A percentile compares a stretch with the other conserved stretches of the same genome.
phyloP scores from a whole-genome alignment of 805 yeast genomes.

The Kazachstania psychrophila region DNA sequence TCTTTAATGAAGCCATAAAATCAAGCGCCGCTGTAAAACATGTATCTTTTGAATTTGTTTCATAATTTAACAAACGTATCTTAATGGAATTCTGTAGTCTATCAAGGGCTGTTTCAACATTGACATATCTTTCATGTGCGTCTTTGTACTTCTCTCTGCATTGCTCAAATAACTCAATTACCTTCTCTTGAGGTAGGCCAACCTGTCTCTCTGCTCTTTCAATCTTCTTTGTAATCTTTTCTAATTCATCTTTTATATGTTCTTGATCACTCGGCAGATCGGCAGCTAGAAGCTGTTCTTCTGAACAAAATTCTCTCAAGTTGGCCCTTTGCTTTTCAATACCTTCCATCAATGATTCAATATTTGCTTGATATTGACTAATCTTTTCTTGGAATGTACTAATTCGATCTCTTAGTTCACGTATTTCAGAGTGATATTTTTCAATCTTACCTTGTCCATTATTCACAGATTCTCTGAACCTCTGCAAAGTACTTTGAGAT shows the following conservation, averaged over 20 bases:
- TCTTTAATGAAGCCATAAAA: conserved; percentile 50
- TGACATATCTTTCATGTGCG: conserved; percentile 34
- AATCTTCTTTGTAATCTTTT: conserved; percentile 38
- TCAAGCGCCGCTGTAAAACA: conserved; percentile 43
- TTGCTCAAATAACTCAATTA: conserved; percentile 38
- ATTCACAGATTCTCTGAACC: conserved; percentile 13
- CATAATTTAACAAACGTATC: conserved; percentile 36
- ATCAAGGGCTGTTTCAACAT: conserved; percentile 30
- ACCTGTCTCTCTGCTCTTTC: conserved; percentile 43
- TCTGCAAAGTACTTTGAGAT: conserved; percentile 10
- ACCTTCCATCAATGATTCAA: conserved; percentile 23
- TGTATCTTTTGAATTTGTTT: conserved; percentile 32
- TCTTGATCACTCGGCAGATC: conserved; percentile 37
- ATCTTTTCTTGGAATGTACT: conserved; percentile 14
- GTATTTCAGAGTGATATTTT: conserved; percentile 20
- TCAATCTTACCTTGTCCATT: conserved; percentile 13
- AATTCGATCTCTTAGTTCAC: conserved; percentile 15
- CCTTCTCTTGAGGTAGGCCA: conserved; percentile 49
- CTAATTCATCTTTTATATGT: conserved; percentile 41
- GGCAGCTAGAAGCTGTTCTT: conserved; percentile 36
- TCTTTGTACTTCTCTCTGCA: conserved; percentile 37
- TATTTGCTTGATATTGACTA: conserved; percentile 16
- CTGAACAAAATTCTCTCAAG: conserved; percentile 38
- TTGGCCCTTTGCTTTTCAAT: conserved; percentile 18
- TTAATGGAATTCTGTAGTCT: conserved; percentile 32